phyloP scores from a whole-genome alignment of 2,329 filamentous ascomycete species.

The Pseudogymnoascus sp. region DNA sequence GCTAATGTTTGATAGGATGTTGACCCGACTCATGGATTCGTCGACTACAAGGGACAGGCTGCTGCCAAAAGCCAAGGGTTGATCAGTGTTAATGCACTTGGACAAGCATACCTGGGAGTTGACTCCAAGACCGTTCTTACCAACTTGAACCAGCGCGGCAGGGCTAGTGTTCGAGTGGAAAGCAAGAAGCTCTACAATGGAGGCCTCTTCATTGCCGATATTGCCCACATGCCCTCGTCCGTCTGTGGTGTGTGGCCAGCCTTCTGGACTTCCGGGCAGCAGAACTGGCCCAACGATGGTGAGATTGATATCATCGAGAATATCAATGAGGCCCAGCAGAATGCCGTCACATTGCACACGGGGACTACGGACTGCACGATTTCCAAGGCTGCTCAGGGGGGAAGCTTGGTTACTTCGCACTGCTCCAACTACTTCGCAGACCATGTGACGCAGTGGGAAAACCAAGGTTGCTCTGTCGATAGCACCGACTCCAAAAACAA shows the following conservation, averaged over 20 bases:
- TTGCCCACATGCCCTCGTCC: constrained; percentile 37
- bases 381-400: constrained; percentile 29
- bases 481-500: constrained; percentile 16
- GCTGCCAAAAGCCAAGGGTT: constrained; percentile 51
- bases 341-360: constrained; percentile 19
- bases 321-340: constrained; percentile 44
- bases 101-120: constrained; percentile 39
- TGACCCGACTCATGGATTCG: constrained; percentile 67
- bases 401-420: constrained; percentile 13
- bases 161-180: constrained; percentile 37
- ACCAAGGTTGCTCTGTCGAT: constrained; percentile 19
- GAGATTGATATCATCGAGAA: constrained; percentile 35
- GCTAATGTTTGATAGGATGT: constrained; percentile 19
- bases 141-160: constrained; percentile 28
- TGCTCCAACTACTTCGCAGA: constrained; percentile 19
- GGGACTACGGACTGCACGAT: constrained; percentile 18
- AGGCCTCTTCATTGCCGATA: constrained; percentile 39
- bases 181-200: constrained; percentile 36
- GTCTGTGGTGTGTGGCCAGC: constrained; percentile 17
- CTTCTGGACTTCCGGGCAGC: constrained; percentile 15
- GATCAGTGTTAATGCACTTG: constrained; percentile 44
- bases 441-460: constrained; percentile 33
- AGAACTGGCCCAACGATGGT: constrained; percentile 24
- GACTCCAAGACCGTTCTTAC: constrained; percentile 32
- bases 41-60: constrained; percentile 53